Percentiles rank a stretch among this genome's conserved stretches.
These are phyloP conservation scores for Podaxis sp. DNA, from an alignment of 768 basidiomycete genomes.

Conservation along the genomic window DNA sequence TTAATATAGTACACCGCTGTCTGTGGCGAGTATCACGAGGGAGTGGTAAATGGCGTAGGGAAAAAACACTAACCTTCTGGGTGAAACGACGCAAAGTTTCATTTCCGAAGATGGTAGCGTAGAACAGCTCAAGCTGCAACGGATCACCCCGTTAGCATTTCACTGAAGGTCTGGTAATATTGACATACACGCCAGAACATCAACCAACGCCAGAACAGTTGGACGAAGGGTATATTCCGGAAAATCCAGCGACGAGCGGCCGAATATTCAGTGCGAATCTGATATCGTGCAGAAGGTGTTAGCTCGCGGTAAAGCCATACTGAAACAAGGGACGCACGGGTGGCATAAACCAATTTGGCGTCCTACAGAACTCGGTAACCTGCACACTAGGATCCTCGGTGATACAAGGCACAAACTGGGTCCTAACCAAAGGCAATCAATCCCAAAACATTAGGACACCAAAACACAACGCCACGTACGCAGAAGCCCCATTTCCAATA, in stretches of 20 bases:
- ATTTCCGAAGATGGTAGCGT: neutral
- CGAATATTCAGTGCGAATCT: slow-evolving; percentile 19
- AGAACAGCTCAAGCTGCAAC: neutral
- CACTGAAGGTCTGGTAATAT: neutral
- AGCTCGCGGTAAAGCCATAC: neutral
- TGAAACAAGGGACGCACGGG: slow-evolving; percentile 30
- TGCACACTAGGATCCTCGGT: slow-evolving; percentile 36
- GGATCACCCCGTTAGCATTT: neutral
- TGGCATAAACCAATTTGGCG: slow-evolving; percentile 46
- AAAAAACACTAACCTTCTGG: neutral
- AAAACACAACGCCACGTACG: slow-evolving; percentile 32
- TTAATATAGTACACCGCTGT: slow-evolving; percentile 32
- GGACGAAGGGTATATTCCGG: slow-evolving; percentile 12
- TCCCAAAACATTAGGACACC: neutral
- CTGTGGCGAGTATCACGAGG: slow-evolving; percentile 14
- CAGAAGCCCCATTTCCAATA: slow-evolving; percentile 57
- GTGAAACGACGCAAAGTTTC: neutral
- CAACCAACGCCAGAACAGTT: neutral
- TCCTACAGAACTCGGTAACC: slow-evolving; percentile 50
- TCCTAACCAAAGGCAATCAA: slow-evolving; percentile 28
- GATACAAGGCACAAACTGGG: slow-evolving; percentile 49
- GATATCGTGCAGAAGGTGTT: neutral
- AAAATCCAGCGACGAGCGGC: slow-evolving; percentile 16
- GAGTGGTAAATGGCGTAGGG: neutral
- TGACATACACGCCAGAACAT: slow-evolving; percentile 3